Conservation (phyloP, 257 asterid species). For the Solanum clarkiae region DNA sequence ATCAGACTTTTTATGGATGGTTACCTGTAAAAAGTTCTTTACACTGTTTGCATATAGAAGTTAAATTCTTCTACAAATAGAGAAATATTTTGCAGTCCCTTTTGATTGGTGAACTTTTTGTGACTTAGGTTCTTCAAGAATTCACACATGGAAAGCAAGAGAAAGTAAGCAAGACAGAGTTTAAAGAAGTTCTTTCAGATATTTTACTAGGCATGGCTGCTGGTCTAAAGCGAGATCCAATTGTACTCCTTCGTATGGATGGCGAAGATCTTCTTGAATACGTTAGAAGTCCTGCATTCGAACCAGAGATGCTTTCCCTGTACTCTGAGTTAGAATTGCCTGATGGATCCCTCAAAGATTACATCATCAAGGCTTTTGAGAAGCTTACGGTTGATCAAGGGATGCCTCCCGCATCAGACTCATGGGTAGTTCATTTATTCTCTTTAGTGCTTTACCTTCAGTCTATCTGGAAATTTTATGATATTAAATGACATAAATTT, state of each 20-base stretch:
- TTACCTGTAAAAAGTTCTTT: neutral
- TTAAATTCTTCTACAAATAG: neutral
- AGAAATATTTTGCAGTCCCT: neutral
- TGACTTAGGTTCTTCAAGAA: conserved; percentile 68
- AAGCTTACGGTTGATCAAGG: conserved; percentile 86
- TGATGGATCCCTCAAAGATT: conserved; percentile 47
- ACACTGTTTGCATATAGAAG: too few species aligned
- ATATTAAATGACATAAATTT: neutral
- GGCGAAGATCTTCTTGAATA: conserved; percentile 80
- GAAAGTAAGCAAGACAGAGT: conserved; percentile 58
- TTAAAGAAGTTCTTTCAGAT: conserved; percentile 73
- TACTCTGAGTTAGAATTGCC: conserved; percentile 39
- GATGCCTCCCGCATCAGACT: conserved; percentile 88
- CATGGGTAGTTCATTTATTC: conserved; percentile 47
- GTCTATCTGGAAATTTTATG: neutral
- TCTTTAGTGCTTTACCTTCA: neutral
- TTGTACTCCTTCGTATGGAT: conserved; percentile 85
- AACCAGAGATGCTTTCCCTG: conserved; percentile 48
- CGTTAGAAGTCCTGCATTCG: conserved; percentile 35
- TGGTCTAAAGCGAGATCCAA: conserved; percentile 84
- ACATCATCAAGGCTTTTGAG: conserved; percentile 50
- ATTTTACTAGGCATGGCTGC: conserved; percentile 91
- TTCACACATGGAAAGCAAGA: conserved; percentile 69
- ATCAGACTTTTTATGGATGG: neutral
- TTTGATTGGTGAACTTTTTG: neutral